Evolutionary conservation across 2,329 filamentous ascomycete species (phyloP).

Genomic region (Metarhizium anisopliae): DNA sequence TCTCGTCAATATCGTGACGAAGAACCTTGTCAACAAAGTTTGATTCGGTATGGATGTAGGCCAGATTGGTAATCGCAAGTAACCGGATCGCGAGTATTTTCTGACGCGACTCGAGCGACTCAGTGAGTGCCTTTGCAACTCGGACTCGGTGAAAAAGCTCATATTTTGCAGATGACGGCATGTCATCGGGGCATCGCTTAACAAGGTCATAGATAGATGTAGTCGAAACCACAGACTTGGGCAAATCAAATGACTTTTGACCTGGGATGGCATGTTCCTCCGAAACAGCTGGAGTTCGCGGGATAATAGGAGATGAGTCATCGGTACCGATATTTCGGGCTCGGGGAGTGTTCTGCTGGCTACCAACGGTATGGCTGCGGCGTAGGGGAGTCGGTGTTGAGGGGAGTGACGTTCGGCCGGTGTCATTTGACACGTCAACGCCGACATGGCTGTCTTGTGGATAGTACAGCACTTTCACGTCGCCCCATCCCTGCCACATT

Average conservation of each 20-base stretch:
- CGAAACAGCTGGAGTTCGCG: conserved; percentile 29
- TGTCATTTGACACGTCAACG: conserved; percentile 13
- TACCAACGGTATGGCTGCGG: conserved; percentile 50
- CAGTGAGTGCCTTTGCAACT: conserved; percentile 69
- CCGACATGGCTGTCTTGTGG: conserved; percentile 27
- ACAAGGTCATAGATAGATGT: conserved; percentile 49
- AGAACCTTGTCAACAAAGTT: conserved; percentile 82
- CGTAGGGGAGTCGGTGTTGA: conserved; percentile 68
- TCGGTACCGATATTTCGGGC: conserved; percentile 23
- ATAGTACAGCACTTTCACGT: conserved; percentile 76
- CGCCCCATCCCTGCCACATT: conserved; percentile 70
- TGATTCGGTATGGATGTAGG: conserved; percentile 76
- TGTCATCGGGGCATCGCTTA: conserved; percentile 45
- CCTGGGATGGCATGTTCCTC: conserved; percentile 28
- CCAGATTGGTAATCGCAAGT: conserved; percentile 81
- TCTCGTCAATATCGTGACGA: conserved; percentile 81
- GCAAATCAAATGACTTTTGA: conserved; percentile 56
- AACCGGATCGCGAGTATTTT: conserved; percentile 72
- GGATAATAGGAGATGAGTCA: conserved; percentile 41
- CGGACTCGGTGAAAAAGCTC: conserved; percentile 79
- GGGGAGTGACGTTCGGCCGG: conserved; percentile 39
- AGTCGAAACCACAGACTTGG: conserved; percentile 44
- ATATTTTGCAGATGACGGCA: conserved; percentile 68
- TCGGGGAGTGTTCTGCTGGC: conserved; percentile 34
- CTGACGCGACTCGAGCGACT: conserved; percentile 57